phyloP scores from a whole-genome alignment of 495 filamentous ascomycete genomes.

The Annulohypoxylon maeteangense region DNA sequence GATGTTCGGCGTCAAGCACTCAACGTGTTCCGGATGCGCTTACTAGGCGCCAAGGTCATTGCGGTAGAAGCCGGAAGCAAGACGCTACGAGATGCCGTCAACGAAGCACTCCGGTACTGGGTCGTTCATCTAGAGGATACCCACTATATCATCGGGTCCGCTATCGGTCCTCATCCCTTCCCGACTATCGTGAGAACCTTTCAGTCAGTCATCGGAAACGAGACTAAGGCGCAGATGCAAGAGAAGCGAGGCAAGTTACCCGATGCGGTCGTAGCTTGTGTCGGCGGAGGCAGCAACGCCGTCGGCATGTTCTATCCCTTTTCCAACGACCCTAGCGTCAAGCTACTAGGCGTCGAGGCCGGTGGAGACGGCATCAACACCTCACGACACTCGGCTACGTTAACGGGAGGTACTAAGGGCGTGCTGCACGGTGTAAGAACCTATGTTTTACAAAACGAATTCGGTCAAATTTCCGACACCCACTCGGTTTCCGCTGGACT shows the following conservation, averaged over 20 bases:
- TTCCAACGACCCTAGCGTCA: conserved; percentile 82
- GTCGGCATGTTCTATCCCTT: conserved; percentile 98
- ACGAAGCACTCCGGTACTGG: conserved; percentile 91
- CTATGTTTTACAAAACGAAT: conserved; percentile 89
- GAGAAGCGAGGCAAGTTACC: conserved; percentile 85
- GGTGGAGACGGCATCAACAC: conserved; percentile 97
- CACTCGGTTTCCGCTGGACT: conserved; percentile 97
- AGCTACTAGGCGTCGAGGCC: conserved; percentile 92
- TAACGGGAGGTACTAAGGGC: conserved; percentile 87
- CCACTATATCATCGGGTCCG: conserved; percentile 95
- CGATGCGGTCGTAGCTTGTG: conserved; percentile 95
- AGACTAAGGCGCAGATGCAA: conserved; percentile 90
- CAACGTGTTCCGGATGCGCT: conserved; percentile 95
- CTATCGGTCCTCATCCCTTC: conserved; percentile 95
- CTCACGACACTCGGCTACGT: conserved; percentile 84
- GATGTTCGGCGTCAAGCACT: conserved; percentile 92
- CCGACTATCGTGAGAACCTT: conserved; percentile 96
- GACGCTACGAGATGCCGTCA: conserved; percentile 94
- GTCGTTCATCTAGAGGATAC: conserved; percentile 87
- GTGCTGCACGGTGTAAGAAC: conserved; percentile 96
- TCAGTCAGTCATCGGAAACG: conserved; percentile 91
- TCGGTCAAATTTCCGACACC: conserved; percentile 93
- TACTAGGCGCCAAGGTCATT: conserved; percentile 90
- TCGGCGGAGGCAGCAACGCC: conserved; percentile 92
- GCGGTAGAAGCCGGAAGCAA: conserved; percentile 85